A percentile compares a stretch with the other conserved stretches of the same genome.
phyloP scores from a whole-genome alignment of 805 yeast genomes.

The Naumovozyma castellii region DNA sequence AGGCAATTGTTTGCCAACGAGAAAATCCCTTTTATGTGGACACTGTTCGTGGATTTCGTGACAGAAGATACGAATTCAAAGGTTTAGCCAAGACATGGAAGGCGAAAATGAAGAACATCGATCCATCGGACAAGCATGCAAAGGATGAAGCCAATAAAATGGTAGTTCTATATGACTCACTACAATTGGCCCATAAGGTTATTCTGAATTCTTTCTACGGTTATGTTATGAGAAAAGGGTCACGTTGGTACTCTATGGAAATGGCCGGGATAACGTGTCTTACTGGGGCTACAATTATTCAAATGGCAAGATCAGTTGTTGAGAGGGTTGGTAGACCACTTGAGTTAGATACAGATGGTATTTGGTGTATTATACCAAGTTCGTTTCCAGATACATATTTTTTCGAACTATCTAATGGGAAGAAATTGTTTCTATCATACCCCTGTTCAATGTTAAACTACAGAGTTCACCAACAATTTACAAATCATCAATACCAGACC shows the following conservation, averaged over 20 bases:
- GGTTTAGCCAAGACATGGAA: constrained; percentile 92
- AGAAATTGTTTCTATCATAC: constrained; percentile 67
- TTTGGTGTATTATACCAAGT: constrained; percentile 94
- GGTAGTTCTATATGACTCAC: constrained; percentile 87
- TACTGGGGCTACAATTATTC: constrained; percentile 96
- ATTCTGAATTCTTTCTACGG: constrained; percentile 95
- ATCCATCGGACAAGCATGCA: constrained; percentile 45
- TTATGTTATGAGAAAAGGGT: constrained; percentile 97
- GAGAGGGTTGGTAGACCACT: constrained; percentile 91
- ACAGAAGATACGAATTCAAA: constrained; percentile 91
- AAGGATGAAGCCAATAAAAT: constrained; percentile 88
- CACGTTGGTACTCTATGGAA: constrained; percentile 98
- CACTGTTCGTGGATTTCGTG: constrained; percentile 90
- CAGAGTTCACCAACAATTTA: constrained; percentile 80
- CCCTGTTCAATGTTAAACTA: constrained; percentile 96
- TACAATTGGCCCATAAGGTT: constrained; percentile 94
- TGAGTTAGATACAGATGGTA: constrained; percentile 97
- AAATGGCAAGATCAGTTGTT: constrained; percentile 87
- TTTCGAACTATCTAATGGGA: constrained; percentile 67
- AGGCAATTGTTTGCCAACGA: constrained; percentile 91
- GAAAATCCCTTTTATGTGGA: constrained; percentile 95
- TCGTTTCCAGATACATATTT: constrained; percentile 85
- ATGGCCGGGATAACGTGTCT: constrained; percentile 99
- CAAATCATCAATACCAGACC: constrained; percentile 91
- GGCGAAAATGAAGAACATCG: constrained; percentile 50